These are phyloP conservation scores for Teunomyces gatunensis DNA, from an alignment of 805 yeast genomes.

Conservation along the genomic window DNA sequence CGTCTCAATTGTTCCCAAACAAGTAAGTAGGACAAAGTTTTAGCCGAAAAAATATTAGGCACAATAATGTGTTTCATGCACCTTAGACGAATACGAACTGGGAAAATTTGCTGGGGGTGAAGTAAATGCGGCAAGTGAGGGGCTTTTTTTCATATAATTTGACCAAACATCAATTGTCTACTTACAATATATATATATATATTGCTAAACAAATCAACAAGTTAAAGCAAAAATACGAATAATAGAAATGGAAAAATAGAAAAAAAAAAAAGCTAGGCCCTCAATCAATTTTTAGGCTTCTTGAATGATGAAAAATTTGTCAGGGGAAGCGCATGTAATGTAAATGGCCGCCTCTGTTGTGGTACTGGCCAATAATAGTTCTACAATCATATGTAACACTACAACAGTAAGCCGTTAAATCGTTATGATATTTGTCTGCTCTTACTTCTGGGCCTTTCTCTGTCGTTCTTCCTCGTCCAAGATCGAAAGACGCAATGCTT, in stretches of 20 bases:
- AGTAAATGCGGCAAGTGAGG: too few relatives aligned
- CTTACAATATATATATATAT: too few relatives aligned
- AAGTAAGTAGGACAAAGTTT: not conserved
- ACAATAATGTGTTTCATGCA: not conserved
- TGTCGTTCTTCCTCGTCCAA: slow-evolving; percentile 64
- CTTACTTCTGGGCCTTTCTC: slow-evolving; percentile 11
- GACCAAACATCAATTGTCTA: too few relatives aligned
- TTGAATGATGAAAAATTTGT: not conserved
- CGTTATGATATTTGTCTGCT: not conserved
- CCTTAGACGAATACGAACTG: not conserved
- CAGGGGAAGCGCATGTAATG: not conserved
- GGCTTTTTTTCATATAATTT: too few relatives aligned
- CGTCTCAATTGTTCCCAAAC: not conserved
- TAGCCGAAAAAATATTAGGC: not conserved
- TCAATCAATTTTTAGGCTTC: not conserved
- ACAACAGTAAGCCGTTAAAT: not conserved
- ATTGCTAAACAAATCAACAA: too few relatives aligned
- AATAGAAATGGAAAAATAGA: too few relatives aligned
- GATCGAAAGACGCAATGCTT: slow-evolving; percentile 73
- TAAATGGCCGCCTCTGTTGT: not conserved
- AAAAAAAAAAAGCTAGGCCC: too few relatives aligned
- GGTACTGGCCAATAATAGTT: not conserved
- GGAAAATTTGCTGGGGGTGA: not conserved
- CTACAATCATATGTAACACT: not conserved
- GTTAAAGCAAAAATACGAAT: too few relatives aligned